Conservation (phyloP, 2,329 filamentous ascomycete species). For the Neurospora sp. region DNA sequence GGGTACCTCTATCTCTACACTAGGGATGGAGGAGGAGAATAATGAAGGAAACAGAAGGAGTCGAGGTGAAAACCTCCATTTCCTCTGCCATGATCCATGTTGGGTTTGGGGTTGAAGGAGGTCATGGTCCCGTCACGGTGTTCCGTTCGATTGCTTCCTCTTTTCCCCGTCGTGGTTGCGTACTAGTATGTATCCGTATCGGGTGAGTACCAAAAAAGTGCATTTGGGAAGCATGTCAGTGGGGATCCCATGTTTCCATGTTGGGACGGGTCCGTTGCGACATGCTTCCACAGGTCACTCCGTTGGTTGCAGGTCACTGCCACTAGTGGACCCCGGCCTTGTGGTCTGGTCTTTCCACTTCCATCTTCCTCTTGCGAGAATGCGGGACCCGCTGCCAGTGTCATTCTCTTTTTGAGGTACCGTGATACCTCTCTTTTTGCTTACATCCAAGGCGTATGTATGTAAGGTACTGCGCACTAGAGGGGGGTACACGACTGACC, state of each 20-base stretch:
- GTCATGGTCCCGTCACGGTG: not conserved
- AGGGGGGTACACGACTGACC: not conserved
- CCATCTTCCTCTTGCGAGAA: not conserved
- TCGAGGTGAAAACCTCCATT: not conserved
- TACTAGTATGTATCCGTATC: not conserved
- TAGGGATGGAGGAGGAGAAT: not conserved
- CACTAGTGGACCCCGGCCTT: not conserved
- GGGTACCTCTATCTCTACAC: not conserved
- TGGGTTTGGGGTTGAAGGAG: not conserved
- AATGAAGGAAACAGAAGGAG: not conserved
- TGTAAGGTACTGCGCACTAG: not conserved
- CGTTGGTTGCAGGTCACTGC: not conserved
- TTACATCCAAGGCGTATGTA: not conserved
- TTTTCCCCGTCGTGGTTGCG: not conserved
- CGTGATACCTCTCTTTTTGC: not conserved
- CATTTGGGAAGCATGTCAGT: not conserved
- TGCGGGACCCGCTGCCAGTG: not conserved
- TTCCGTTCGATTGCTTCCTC: not conserved
- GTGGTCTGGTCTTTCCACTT: not conserved
- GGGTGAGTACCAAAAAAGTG: not conserved
- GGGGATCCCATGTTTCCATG: not conserved
- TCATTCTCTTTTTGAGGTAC: not conserved
- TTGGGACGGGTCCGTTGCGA: not conserved
- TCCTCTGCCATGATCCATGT: not conserved
- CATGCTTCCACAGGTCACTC: not conserved